These are phyloP conservation scores for Zygosaccharomyces lentus DNA, from an alignment of 805 yeast species.

Conservation along the genomic window DNA sequence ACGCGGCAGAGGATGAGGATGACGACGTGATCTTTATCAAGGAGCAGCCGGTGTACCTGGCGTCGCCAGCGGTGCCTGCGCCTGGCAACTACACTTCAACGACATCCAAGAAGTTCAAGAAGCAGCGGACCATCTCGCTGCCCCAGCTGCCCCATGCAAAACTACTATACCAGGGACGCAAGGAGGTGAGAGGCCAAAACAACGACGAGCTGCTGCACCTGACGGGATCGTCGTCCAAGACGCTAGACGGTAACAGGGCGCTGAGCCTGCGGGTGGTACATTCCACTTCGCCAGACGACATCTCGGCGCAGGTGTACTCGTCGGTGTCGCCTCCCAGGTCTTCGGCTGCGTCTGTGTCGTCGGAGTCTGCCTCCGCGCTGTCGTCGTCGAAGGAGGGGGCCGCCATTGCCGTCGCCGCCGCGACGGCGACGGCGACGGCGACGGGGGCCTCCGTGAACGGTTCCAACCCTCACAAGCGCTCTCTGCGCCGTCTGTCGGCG, in stretches of 20 bases:
- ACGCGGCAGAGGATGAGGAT: conserved; percentile 15
- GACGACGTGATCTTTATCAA: conserved; percentile 31
- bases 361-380: conserved; percentile 6
- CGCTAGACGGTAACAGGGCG: conserved; percentile 31
- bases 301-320: conserved; percentile 13
- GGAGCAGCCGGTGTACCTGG: conserved; percentile 25
- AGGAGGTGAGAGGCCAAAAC: conserved; percentile 23
- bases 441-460: conserved; percentile 3
- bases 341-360: conserved; percentile 6
- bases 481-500: conserved; percentile 11
- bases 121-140: conserved; percentile 48
- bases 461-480: conserved; percentile 7
- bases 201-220: conserved; percentile 32
- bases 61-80: conserved; percentile 11
- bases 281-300: conserved; percentile 19
- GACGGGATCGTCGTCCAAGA: conserved; percentile 32
- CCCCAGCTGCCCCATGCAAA: conserved; percentile 52
- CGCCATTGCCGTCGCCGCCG: too few relatives aligned
- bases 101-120: conserved; percentile 34
- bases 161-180: conserved; percentile 35
- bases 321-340: conserved; percentile 12
- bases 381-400: conserved; percentile 1
- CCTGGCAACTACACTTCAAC: conserved; percentile 15
- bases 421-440: too few relatives aligned
- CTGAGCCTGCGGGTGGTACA: conserved; percentile 23